Evolutionary conservation across 2,329 filamentous ascomycete species (phyloP).

Genomic region (Chalaropsis ovoidea): DNA sequence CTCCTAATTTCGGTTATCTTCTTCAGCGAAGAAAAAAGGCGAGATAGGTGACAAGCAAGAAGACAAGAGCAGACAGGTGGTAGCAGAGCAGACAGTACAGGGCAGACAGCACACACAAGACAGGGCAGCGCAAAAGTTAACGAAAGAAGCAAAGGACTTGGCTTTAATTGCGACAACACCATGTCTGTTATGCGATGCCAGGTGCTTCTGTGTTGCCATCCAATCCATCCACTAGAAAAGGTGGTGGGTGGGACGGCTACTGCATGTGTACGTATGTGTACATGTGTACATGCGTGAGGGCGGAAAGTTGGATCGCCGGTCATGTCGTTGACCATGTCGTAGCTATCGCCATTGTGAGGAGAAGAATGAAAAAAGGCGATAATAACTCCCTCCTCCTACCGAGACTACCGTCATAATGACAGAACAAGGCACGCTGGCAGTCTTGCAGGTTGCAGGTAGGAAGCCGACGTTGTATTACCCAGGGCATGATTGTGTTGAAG

Average conservation of each 20-base stretch:
- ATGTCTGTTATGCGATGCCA: neutral
- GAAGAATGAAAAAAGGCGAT: neutral
- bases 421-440: neutral
- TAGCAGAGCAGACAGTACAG: neutral
- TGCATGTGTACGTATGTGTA: neutral
- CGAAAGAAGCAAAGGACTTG: neutral
- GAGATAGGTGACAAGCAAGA: conserved; percentile 1
- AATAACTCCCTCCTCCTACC: neutral
- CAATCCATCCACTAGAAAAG: neutral
- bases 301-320: neutral
- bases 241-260: neutral
- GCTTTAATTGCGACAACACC: neutral
- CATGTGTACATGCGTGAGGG: neutral
- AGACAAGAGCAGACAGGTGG: neutral
- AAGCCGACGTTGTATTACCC: conserved; percentile 3
- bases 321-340: neutral
- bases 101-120: too few species aligned
- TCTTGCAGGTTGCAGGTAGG: neutral
- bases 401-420: neutral
- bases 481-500: neutral
- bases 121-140: neutral
- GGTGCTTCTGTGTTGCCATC: neutral
- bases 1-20: conserved; percentile 2
- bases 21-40: conserved; percentile 9
- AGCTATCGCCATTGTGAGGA: neutral